Percentiles rank a stretch among this genome's conserved stretches.
Evolutionary conservation across 2,329 filamentous ascomycete genomes (phyloP).

Genomic region (Pseudogymnoascus sp.): DNA sequence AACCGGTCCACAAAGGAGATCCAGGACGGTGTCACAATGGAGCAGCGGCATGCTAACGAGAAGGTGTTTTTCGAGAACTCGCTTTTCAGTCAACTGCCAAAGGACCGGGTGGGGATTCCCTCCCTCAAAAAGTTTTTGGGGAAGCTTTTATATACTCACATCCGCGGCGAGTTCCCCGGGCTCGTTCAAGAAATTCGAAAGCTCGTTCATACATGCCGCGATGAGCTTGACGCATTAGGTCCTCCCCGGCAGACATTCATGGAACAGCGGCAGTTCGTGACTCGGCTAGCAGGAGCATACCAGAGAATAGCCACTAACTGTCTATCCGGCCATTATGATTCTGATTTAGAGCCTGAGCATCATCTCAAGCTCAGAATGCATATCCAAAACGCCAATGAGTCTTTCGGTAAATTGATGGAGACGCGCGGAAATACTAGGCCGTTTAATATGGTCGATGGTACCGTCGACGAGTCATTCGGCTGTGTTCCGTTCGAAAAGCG

Average conservation of each 20-base stretch:
- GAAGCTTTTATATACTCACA: not conserved
- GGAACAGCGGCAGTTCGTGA: not conserved
- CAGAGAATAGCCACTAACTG: not conserved
- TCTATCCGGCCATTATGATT: not conserved
- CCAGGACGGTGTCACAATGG: not conserved
- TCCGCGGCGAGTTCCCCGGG: not conserved
- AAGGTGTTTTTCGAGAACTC: not conserved
- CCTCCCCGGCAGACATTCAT: not conserved
- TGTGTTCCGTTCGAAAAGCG: not conserved
- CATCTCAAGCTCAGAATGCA: not conserved
- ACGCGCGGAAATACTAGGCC: not conserved
- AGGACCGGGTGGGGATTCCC: not conserved
- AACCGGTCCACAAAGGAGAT: constrained; percentile 5
- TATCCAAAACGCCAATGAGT: not conserved
- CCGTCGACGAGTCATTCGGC: not conserved
- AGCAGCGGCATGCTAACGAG: not conserved
- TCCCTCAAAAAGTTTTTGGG: not conserved
- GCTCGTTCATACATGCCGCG: too few species aligned
- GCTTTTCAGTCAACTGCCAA: not conserved
- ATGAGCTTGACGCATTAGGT: too few species aligned
- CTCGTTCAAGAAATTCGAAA: not conserved
- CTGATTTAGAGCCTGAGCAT: not conserved
- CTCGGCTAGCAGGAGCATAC: not conserved
- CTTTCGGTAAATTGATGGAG: not conserved
- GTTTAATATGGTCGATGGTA: not conserved